phyloP scores from a whole-genome alignment of 352 stramenopile species.

The Pythium vanterpoolii region DNA sequence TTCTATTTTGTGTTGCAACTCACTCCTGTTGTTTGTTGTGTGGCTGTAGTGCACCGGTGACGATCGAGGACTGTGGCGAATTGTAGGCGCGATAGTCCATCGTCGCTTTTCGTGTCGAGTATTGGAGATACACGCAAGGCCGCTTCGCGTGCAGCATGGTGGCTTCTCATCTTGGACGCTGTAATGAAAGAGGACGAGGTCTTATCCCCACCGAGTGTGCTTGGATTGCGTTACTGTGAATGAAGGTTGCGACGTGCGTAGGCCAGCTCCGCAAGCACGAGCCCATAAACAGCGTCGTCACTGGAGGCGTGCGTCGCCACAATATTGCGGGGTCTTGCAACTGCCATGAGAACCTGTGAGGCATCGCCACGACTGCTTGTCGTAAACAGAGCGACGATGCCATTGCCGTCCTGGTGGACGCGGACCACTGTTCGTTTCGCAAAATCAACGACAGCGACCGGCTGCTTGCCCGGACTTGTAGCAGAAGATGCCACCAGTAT shows the following conservation, averaged over 20 bases:
- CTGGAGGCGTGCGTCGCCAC: too few relatives aligned
- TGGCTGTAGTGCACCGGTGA: constrained; percentile 48
- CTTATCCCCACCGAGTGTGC: too few relatives aligned
- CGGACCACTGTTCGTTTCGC: neutral
- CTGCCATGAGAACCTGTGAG: neutral
- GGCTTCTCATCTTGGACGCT: too few relatives aligned
- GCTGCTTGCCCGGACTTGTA: neutral
- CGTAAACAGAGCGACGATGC: neutral
- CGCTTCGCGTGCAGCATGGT: too few relatives aligned
- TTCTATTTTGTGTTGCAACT: neutral
- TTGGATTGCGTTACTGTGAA: too few relatives aligned
- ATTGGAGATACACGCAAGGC: too few relatives aligned
- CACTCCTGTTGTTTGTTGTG: constrained; percentile 4
- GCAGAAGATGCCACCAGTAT: neutral
- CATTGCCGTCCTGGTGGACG: neutral
- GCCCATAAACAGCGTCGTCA: too few relatives aligned
- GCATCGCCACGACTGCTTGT: neutral
- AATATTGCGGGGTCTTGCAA: too few relatives aligned
- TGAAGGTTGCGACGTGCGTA: too few relatives aligned
- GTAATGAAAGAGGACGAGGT: too few relatives aligned
- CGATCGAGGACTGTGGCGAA: constrained; percentile 97
- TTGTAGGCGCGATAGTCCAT: constrained; percentile 33
- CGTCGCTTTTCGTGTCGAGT: too few relatives aligned
- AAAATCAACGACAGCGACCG: neutral
- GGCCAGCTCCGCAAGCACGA: constrained; percentile 4